Base-by-base conservation (phyloP, 768 basidiomycete genomes). In the Pleurotus citrinopileatus region DNA sequence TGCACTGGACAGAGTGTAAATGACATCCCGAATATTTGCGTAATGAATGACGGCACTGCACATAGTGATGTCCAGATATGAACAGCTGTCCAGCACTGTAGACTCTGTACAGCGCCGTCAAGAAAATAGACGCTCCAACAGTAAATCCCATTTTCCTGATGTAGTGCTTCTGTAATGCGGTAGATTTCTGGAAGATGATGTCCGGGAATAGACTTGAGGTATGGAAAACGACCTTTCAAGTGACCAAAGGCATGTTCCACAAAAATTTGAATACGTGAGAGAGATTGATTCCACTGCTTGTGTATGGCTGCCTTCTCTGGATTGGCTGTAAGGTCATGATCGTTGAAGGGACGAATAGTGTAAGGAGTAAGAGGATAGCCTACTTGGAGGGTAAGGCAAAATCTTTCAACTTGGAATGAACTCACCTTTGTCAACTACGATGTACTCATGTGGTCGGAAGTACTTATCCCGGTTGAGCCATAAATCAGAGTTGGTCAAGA, bases 181-280 rank as follows among this genome's bases (percentile, higher is more conserved):
- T 63, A 65, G 2, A 60, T 54, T 4, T 64, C 58, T 34, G 60
- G 56, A 2, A 65, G 52, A 48, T 60, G 23, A 1, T 25, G 47
- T 32, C 63, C 57, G 1, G 43, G 55, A 5, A 65, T 52, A 4
- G 36, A 28, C 13, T 57, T 56, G 0, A 67, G 55, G 2, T 55
- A 53, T 0, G 55, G 64, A 53, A 70, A 68, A 9, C 61, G 54
- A 5, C 64, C 68, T 42, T 70, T 68, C n/a, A 67, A 46, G 2
- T 54, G 20, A 2, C 67, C 66, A 61, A 70, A 70, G 9, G 61
- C 54, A 59, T 70, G 68, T 48, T 69, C 64, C n/a, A 65, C 55
- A 20, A n/a, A 10, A 25, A 66, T 64, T 1, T 57, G 57, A 3
- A 61, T 29, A 0, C 15, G 32, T 6, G 64, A 66, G 2, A 67